Conservation (phyloP, 2,329 filamentous ascomycete genomes). For the Orbilia javanica region DNA sequence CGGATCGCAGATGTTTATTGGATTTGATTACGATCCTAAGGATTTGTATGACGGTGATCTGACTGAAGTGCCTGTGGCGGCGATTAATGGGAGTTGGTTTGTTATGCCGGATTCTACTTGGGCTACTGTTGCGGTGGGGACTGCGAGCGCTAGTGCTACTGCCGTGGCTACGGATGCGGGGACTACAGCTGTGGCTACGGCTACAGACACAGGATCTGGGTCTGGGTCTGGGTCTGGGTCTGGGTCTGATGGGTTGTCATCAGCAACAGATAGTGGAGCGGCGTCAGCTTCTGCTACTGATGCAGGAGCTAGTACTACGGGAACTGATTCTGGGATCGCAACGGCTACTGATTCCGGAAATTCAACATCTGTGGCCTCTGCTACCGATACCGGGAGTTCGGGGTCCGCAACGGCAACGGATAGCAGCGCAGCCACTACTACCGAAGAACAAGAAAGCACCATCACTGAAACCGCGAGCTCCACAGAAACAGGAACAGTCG, state of each 20-base stretch:
- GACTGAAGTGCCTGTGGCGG: constrained; percentile 18
- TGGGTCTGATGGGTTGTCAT: background rate
- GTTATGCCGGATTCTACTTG: constrained; percentile 50
- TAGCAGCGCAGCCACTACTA: background rate
- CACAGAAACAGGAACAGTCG: background rate
- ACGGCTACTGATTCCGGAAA: background rate
- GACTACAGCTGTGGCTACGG: background rate
- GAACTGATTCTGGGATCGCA: background rate
- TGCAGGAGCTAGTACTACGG: background rate
- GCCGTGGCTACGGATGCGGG: background rate
- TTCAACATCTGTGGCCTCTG: background rate
- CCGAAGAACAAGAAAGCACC: background rate
- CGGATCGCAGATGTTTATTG: constrained; percentile 49
- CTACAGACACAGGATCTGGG: background rate
- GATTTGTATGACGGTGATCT: constrained; percentile 25
- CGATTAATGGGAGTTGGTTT: constrained; percentile 55
- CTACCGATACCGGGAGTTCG: background rate
- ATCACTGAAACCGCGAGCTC: background rate
- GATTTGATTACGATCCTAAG: constrained; percentile 46
- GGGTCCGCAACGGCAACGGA: background rate
- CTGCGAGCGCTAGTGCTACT: background rate
- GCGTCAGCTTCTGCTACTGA: background rate
- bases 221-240: background rate
- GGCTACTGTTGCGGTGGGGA: background rate
- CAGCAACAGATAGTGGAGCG: background rate